Base-by-base conservation (phyloP, 192 early-diverging fungal species). In the Mortierella hygrophila region DNA sequence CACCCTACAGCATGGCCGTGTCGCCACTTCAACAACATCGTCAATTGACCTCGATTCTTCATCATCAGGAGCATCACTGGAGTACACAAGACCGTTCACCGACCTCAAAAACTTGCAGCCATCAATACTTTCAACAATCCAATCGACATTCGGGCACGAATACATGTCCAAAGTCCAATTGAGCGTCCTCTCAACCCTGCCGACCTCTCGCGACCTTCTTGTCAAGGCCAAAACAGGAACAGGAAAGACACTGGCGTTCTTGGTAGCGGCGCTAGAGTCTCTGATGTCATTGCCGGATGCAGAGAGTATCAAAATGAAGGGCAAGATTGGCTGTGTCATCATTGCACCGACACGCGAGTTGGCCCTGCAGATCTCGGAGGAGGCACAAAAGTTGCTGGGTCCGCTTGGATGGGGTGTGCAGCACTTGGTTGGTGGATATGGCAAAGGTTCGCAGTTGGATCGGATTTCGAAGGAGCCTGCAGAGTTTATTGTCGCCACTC, bases 191-290 rank as follows among this genome's bases (percentile, higher is more conserved):
- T 90, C 90, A 7, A 86, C 86, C n/a, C 78, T 96, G 38, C 96
- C 96, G 8, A 92, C 94, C 29, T 81, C 88, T 15, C 87, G 85
- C 11, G 98, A 99, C 89, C 86, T 99, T 47, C 92, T 99, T 79
- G 95, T 98, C 73, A 95, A 97, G 81, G 97, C 98, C 20, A 98
- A 98, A 89, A 99, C 98, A 18, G 98, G 98, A 77, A 98, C 98
- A 0, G 98, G 98, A 40, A 99, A 99, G 88, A 99, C 97, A 0
- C 85, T 97, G 15, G 98, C 97, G 21, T 99, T 99, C 69, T 88
- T 99, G 78, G 91, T 97, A 20, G 94, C 97, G 5, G 96, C 97
- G 1, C 80, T 99, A 13, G 95, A 99, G 49, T 91, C 94, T 26
- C 83, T 95, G 9, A 75, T 94, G 57, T 83, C 88, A 21, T 82